Conservation (phyloP, 805 yeast species). For the Kuraishia capsulata region DNA sequence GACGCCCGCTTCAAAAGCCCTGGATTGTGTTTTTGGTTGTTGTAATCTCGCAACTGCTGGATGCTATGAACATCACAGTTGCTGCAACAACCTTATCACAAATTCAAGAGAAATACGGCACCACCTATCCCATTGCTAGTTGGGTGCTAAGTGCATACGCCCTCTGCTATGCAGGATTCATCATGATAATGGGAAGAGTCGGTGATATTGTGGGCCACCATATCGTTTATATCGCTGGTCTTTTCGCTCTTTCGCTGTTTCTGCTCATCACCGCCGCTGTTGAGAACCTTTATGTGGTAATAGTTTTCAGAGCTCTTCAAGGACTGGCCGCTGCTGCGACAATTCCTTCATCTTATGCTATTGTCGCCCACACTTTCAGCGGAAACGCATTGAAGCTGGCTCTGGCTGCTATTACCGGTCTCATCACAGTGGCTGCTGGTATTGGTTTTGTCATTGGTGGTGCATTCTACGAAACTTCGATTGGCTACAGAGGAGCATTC, state of each 20-base stretch:
- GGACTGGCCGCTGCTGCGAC: slow-evolving; percentile 33
- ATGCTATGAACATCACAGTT: too few species aligned
- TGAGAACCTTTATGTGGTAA: slow-evolving; percentile 24
- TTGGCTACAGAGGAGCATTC: too few species aligned
- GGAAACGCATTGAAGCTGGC: slow-evolving; percentile 19
- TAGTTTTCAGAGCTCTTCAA: slow-evolving; percentile 34
- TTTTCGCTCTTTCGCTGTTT: slow-evolving; percentile 15
- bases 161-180: slow-evolving; percentile 26
- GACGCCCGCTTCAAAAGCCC: too few species aligned
- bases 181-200: slow-evolving; percentile 25
- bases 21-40: too few species aligned
- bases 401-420: slow-evolving; percentile 16
- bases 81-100: too few species aligned
- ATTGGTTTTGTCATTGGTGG: slow-evolving; percentile 36
- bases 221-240: slow-evolving; percentile 14
- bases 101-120: not conserved
- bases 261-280: slow-evolving; percentile 25
- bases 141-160: slow-evolving; percentile 28
- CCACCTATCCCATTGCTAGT: not conserved
- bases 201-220: slow-evolving; percentile 25
- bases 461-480: slow-evolving; percentile 25
- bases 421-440: slow-evolving; percentile 22
- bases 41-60: too few species aligned
- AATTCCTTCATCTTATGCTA: slow-evolving; percentile 26
- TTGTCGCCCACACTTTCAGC: slow-evolving; percentile 19